Conservation (phyloP, 1,139 yeast genomes). For the Pneumocystis sp. region DNA sequence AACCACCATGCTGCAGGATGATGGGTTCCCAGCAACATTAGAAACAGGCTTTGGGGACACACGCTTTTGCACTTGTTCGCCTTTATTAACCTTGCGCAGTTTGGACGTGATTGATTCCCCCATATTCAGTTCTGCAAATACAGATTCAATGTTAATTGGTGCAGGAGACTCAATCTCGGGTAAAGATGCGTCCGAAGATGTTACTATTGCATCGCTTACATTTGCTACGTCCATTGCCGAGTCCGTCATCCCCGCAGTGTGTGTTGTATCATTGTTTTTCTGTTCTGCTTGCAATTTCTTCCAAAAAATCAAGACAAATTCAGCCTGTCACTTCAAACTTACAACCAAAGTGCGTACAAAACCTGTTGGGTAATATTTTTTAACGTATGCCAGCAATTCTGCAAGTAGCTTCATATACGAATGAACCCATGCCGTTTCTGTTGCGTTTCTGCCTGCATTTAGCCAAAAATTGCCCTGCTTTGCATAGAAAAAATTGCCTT, state of each 20-base stretch:
- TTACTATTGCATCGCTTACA: constrained; percentile 35
- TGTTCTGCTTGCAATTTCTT: constrained; percentile 17
- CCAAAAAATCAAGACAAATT: constrained; percentile 23
- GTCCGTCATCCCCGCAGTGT: too few species aligned
- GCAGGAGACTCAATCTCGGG: constrained; percentile 24
- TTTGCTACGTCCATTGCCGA: constrained; percentile 23
- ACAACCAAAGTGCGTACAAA: constrained; percentile 57
- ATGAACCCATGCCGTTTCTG: constrained; percentile 70
- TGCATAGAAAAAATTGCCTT: constrained; percentile 18
- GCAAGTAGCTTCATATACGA: constrained; percentile 48
- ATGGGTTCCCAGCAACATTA: constrained; percentile 31
- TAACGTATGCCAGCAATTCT: constrained; percentile 55
- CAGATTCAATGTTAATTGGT: constrained; percentile 41
- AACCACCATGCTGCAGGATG: too few species aligned
- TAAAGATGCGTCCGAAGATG: constrained; percentile 66
- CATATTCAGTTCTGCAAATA: constrained; percentile 75
- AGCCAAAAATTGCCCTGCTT: background rate
- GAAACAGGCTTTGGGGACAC: constrained; percentile 63
- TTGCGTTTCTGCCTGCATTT: constrained; percentile 28
- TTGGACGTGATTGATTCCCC: constrained; percentile 76
- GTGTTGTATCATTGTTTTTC: too few species aligned
- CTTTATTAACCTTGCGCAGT: constrained; percentile 79
- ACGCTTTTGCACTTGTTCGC: constrained; percentile 77
- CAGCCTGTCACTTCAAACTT: constrained; percentile 10
- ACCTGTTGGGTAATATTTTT: constrained; percentile 68